Evolutionary conservation across 192 early-diverging fungal genomes (phyloP).

Genomic region (Podila epigama): DNA sequence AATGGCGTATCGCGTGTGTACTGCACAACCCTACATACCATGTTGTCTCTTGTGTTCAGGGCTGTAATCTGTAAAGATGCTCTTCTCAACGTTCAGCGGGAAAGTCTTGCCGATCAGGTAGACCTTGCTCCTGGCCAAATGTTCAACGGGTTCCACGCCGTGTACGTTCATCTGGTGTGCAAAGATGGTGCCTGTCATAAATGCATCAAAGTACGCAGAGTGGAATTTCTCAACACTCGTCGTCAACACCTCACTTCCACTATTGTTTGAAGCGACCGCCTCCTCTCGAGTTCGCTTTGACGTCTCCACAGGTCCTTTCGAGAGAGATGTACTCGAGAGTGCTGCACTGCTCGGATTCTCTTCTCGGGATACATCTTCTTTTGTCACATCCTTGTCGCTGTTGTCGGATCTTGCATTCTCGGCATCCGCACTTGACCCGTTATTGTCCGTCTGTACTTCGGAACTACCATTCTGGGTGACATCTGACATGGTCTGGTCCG

Average conservation of each 20-base stretch:
- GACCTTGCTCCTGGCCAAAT: constrained; percentile 70
- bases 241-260: constrained; percentile 11
- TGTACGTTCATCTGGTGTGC: constrained; percentile 66
- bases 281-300: too few relatives aligned
- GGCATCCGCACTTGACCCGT: constrained; percentile 12
- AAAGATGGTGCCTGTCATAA: constrained; percentile 95
- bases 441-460: not conserved
- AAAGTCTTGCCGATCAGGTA: constrained; percentile 86
- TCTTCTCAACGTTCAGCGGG: constrained; percentile 71
- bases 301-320: too few relatives aligned
- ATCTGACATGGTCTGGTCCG: not conserved
- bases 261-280: too few relatives aligned
- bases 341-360: too few relatives aligned
- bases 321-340: too few relatives aligned
- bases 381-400: not conserved
- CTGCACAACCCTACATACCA: not conserved
- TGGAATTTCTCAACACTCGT: constrained; percentile 78
- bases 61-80: constrained; percentile 67
- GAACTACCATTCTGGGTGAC: not conserved
- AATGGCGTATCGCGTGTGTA: too few relatives aligned
- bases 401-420: not conserved
- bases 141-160: constrained; percentile 5
- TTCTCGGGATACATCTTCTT: not conserved
- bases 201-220: constrained; percentile 94
- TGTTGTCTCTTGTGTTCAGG: constrained; percentile 32